phyloP scores from a whole-genome alignment of 768 basidiomycete genomes.

The Trametes gibbosa region DNA sequence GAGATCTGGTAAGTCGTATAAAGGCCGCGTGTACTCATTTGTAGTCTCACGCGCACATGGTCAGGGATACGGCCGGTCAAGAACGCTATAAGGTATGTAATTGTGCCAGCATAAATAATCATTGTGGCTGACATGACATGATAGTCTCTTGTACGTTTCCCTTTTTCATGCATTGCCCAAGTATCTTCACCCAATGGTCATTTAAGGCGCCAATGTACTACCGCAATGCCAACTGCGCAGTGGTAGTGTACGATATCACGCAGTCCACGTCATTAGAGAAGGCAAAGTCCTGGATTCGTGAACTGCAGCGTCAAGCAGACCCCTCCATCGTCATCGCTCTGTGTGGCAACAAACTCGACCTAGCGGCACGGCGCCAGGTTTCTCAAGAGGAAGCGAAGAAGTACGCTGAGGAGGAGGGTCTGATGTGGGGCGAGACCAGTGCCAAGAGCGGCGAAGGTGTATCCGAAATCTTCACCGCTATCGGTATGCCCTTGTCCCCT shows the following conservation, averaged over 20 bases:
- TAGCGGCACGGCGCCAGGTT: conserved; percentile 81
- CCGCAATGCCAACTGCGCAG: conserved; percentile 90
- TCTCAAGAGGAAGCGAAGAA: conserved; percentile 87
- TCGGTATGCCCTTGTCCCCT: conserved; percentile 51
- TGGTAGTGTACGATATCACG: conserved; percentile 96
- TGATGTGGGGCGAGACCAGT: conserved; percentile 91
- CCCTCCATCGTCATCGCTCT: conserved; percentile 95
- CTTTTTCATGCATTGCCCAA: background rate
- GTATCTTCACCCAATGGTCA: background rate
- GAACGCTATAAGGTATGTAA: conserved; percentile 80
- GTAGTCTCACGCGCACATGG: background rate
- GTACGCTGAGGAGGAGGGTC: conserved; percentile 87
- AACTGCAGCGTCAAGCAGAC: conserved; percentile 96
- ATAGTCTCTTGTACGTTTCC: conserved; percentile 46
- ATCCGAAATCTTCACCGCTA: conserved; percentile 78
- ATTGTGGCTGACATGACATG: conserved; percentile 16
- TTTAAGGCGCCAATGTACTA: conserved; percentile 92
- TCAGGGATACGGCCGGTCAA: conserved; percentile 94
- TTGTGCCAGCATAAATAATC: background rate
- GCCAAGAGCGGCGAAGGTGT: conserved; percentile 90
- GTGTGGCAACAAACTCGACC: conserved; percentile 93
- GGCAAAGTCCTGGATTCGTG: conserved; percentile 93
- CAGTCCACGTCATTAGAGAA: conserved; percentile 89
- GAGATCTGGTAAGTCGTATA: conserved; percentile 79
- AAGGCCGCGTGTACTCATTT: too few species aligned